Conservation (phyloP, 768 basidiomycete genomes). For the Rhodotorula kratochvilovae region DNA sequence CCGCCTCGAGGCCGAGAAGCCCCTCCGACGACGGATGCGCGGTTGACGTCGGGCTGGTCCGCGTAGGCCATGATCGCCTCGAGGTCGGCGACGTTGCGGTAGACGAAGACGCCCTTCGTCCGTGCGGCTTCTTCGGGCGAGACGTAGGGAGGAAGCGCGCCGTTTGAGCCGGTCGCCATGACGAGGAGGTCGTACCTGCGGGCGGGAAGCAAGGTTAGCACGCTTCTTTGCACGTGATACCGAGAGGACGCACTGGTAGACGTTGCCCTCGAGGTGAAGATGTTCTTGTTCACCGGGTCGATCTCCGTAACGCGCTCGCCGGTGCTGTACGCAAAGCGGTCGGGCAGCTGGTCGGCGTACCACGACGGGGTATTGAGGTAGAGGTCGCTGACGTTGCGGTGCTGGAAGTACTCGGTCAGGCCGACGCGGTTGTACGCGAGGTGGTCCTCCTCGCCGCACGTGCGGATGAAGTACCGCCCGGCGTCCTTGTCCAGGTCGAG, state of each 20-base stretch:
- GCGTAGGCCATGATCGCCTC: conserved; percentile 62
- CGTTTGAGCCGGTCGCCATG: conserved; percentile 66
- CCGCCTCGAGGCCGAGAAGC: conserved; percentile 64
- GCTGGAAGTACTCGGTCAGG: conserved; percentile 58
- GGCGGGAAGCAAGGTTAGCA: too few relatives aligned
- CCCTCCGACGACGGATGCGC: conserved; percentile 64
- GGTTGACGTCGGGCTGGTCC: conserved; percentile 51
- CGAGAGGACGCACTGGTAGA: conserved; percentile 40
- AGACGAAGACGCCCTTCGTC: conserved; percentile 56
- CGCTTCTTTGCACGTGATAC: background rate
- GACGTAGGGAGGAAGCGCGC: conserved; percentile 60
- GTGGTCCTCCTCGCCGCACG: conserved; percentile 57
- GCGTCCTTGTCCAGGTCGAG: conserved; percentile 55
- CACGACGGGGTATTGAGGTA: conserved; percentile 56
- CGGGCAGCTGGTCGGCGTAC: conserved; percentile 52
- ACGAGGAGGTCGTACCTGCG: conserved; percentile 59
- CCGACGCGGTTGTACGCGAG: conserved; percentile 45
- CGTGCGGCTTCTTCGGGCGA: conserved; percentile 49
- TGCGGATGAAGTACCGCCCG: conserved; percentile 56
- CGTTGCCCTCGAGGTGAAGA: conserved; percentile 52
- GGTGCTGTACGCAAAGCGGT: conserved; percentile 56
- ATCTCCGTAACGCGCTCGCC: conserved; percentile 50
- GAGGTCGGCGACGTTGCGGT: conserved; percentile 67
- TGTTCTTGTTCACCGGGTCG: conserved; percentile 49
- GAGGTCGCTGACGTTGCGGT: conserved; percentile 59